Evolutionary conservation across 2,329 filamentous ascomycete species (phyloP).

Genomic region (Ceratocystis papillata): DNA sequence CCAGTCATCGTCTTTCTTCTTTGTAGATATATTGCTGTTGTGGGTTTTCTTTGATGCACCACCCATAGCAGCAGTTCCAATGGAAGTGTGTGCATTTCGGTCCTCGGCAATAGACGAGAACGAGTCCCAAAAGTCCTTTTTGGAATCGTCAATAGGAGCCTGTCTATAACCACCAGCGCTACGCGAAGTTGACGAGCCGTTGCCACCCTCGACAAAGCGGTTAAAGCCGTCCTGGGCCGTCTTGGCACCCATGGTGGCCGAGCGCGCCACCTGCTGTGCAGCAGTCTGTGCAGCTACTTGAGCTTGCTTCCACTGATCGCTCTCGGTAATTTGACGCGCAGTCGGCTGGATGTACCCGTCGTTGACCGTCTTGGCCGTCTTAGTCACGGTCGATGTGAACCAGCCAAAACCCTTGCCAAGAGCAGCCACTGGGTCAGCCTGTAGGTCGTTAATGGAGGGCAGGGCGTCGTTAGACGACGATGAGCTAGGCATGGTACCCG

Average conservation of each 20-base stretch:
- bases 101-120: slow-evolving; percentile 63
- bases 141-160: slow-evolving; percentile 48
- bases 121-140: slow-evolving; percentile 84
- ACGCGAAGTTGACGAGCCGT: slow-evolving; percentile 30
- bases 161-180: slow-evolving; percentile 30
- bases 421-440: slow-evolving; percentile 79
- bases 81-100: slow-evolving; percentile 31
- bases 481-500: slow-evolving; percentile 58
- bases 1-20: slow-evolving; percentile 50
- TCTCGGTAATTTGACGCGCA: slow-evolving; percentile 64
- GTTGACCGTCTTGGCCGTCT: slow-evolving; percentile 84
- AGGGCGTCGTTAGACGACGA: slow-evolving; percentile 35
- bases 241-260: slow-evolving; percentile 58
- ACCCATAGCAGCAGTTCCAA: slow-evolving; percentile 48
- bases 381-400: slow-evolving; percentile 78
- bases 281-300: slow-evolving; percentile 40
- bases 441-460: slow-evolving; percentile 73
- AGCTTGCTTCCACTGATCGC: slow-evolving; percentile 57
- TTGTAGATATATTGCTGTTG: slow-evolving; percentile 28
- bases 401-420: slow-evolving; percentile 89
- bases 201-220: slow-evolving; percentile 72
- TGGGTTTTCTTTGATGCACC: slow-evolving; percentile 16
- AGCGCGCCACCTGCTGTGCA: slow-evolving; percentile 54
- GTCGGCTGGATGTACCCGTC: slow-evolving; percentile 87
- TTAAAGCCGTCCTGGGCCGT: slow-evolving; percentile 70